These are phyloP conservation scores for Daedalea quercina DNA, from an alignment of 768 basidiomycete species.

Conservation along the genomic window DNA sequence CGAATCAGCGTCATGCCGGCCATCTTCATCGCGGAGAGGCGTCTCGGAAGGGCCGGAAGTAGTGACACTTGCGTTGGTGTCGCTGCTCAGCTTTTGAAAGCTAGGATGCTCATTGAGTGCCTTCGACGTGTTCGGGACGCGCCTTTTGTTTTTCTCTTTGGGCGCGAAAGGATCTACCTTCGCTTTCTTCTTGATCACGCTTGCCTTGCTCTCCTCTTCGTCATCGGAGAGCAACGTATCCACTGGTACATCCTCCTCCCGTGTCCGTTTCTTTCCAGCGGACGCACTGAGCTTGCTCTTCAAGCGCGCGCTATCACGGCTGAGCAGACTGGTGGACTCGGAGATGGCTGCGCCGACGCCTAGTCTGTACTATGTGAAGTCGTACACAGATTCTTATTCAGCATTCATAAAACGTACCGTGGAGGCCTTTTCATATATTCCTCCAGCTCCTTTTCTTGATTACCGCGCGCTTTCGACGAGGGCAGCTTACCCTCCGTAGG, in stretches of 20 bases:
- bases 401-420: slow-evolving; percentile 39
- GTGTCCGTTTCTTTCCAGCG: slow-evolving; percentile 40
- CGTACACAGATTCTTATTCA: slow-evolving; percentile 8
- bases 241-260: slow-evolving; percentile 29
- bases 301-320: slow-evolving; percentile 54
- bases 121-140: neutral
- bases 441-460: slow-evolving; percentile 44
- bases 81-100: neutral
- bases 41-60: slow-evolving; percentile 4
- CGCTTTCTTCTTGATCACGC: slow-evolving; percentile 52
- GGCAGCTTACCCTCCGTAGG: slow-evolving; percentile 28
- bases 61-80: slow-evolving; percentile 5
- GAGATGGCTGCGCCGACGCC: slow-evolving; percentile 69
- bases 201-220: slow-evolving; percentile 55
- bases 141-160: slow-evolving; percentile 38
- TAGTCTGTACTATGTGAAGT: slow-evolving; percentile 36
- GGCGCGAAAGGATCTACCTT: slow-evolving; percentile 51
- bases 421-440: slow-evolving; percentile 65
- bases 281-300: slow-evolving; percentile 50
- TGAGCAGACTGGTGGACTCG: slow-evolving; percentile 32
- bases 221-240: slow-evolving; percentile 26
- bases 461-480: slow-evolving; percentile 11
- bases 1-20: neutral
- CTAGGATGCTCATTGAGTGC: neutral
- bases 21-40: neutral